A percentile compares a stretch with the other conserved stretches of the same genome.
Conservation (phyloP, 1,284 basidiomycete genomes). For the Ustilago bromivora region DNA sequence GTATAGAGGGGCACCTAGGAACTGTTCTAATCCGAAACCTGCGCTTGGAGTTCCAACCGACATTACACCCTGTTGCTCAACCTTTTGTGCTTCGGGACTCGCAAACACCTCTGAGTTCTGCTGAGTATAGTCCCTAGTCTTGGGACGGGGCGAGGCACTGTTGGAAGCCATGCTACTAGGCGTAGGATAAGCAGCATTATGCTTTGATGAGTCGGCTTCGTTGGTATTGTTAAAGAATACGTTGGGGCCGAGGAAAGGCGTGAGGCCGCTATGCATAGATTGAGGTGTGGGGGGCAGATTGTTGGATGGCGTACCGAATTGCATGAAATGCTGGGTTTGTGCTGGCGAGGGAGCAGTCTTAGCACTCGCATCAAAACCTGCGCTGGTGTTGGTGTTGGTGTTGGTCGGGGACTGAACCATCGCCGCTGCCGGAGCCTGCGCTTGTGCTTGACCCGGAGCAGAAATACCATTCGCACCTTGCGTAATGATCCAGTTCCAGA, state of each 20-base stretch:
- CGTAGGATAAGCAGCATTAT: constrained; percentile 27
- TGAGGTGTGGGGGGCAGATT: constrained; percentile 27
- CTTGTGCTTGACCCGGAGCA: constrained; percentile 1
- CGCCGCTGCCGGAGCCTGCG: constrained; percentile 16
- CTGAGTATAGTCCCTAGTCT: background rate
- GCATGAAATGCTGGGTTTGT: constrained; percentile 5
- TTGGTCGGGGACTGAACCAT: constrained; percentile 17
- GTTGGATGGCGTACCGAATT: background rate
- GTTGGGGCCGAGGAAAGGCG: constrained; percentile 43
- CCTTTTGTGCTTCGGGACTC: constrained; percentile 12
- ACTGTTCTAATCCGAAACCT: constrained; percentile 46
- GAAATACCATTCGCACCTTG: constrained; percentile 53
- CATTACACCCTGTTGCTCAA: background rate
- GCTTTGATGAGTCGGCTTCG: background rate
- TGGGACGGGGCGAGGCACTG: constrained; percentile 9
- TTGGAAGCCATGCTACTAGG: constrained; percentile 26
- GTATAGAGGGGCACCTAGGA: constrained; percentile 46
- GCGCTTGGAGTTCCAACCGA: constrained; percentile 54
- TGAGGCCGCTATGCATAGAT: constrained; percentile 31
- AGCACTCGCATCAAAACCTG: background rate
- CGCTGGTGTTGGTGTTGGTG: background rate
- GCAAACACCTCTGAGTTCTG: background rate
- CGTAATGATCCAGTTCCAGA: constrained; percentile 63
- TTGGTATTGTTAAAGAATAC: constrained; percentile 31
- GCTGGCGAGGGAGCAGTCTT: background rate